Conservation (phyloP, 306 rosid genomes). For the Malus domestica region DNA sequence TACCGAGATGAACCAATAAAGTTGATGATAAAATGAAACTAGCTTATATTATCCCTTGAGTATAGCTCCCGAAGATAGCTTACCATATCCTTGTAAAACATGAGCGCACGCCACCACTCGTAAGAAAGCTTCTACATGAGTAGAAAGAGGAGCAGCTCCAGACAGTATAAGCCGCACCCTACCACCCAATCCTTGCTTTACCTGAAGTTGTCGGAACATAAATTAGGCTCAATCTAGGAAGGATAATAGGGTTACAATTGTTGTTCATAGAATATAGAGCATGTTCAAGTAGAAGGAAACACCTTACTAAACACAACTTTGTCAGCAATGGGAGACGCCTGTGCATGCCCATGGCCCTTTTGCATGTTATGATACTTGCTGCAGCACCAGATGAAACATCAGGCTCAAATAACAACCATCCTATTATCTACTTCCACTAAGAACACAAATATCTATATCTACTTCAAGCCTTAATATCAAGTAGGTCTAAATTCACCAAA, state of each 20-base stretch:
- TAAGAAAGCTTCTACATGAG: constrained; percentile 70
- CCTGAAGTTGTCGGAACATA: constrained; percentile 40
- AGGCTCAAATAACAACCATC: background rate
- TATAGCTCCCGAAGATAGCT: constrained; percentile 6
- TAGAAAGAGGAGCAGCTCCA: constrained; percentile 91
- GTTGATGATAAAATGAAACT: background rate
- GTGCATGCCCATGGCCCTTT: constrained; percentile 47
- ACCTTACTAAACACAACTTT: constrained; percentile 85
- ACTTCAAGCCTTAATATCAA: background rate
- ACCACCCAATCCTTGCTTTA: constrained; percentile 92
- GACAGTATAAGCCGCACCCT: constrained; percentile 80
- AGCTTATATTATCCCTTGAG: background rate
- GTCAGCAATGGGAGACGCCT: constrained; percentile 70
- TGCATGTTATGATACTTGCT: constrained; percentile 66
- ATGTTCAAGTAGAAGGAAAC: background rate
- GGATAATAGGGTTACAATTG: background rate
- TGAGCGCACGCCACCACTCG: constrained; percentile 88
- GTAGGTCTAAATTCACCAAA: background rate
- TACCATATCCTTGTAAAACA: constrained; percentile 98
- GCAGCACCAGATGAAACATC: constrained; percentile 22
- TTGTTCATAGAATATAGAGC: background rate
- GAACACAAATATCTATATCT: background rate
- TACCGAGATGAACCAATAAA: background rate
- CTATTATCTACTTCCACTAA: background rate
- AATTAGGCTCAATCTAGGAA: constrained; percentile 23